Percentiles rank a stretch among this genome's conserved stretches.
Conservation (phyloP, 306 rosid genomes). For the Cicer pinnatifidum region DNA sequence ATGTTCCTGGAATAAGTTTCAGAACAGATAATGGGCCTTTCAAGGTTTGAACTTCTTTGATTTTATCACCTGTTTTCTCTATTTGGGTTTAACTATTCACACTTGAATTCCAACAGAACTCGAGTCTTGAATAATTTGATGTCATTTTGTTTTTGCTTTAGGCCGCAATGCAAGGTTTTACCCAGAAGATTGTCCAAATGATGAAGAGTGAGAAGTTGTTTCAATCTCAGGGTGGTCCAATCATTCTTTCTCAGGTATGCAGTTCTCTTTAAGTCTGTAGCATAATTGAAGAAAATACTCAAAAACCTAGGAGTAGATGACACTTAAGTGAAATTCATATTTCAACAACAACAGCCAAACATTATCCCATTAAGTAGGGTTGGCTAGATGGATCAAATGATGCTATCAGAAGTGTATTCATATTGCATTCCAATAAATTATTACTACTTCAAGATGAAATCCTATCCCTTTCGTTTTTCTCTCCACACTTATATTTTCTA, state of each 20-base stretch:
- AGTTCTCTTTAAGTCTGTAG: constrained; percentile 17
- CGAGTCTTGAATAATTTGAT: neutral
- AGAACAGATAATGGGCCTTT: constrained; percentile 91
- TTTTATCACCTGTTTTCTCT: constrained; percentile 37
- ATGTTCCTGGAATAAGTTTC: constrained; percentile 94
- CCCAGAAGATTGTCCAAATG: constrained; percentile 89
- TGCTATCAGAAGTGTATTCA: neutral
- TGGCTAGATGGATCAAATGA: too few relatives aligned
- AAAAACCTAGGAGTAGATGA: constrained; percentile 18
- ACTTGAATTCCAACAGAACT: too few relatives aligned
- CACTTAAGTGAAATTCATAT: neutral
- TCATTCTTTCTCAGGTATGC: constrained; percentile 88
- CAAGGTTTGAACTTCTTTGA: constrained; percentile 63
- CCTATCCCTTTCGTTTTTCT: neutral
- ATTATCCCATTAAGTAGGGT: too few relatives aligned
- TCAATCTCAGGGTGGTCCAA: constrained; percentile 96
- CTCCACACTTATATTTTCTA: constrained; percentile 35
- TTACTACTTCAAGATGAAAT: constrained; percentile 9
- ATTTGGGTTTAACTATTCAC: neutral
- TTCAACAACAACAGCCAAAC: too few relatives aligned
- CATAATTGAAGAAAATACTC: constrained; percentile 27
- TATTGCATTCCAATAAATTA: constrained; percentile 23
- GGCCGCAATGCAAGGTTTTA: constrained; percentile 91
- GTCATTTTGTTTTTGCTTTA: constrained; percentile 33
- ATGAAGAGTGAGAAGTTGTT: constrained; percentile 83